Base-by-base conservation (phyloP, 108 stramenopile genomes). In the Skeletonema potamos region DNA sequence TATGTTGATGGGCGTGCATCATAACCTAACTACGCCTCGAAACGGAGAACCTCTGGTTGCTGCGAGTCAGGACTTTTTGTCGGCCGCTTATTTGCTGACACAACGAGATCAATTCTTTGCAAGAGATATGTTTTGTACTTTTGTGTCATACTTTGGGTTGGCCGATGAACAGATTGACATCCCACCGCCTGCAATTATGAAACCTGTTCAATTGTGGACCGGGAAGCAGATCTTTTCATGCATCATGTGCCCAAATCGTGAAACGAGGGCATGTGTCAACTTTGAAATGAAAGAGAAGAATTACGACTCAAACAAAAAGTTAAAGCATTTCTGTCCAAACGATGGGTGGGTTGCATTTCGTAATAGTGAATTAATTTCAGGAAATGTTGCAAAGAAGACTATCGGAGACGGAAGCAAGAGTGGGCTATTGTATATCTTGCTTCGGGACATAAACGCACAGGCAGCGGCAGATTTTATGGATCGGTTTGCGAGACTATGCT, bases 21-120 rank as follows among this genome's bases (percentile, higher is more conserved):
- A 96, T 60, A 99, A 99, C 77, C 73, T 99, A 11, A 87, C 94
- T 32, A 98, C 99, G 20, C 97, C 98, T 1, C 87, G 97, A 7
- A 98, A 98, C 67, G 99, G 99, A 6, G 99, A 99, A 82, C 99
- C 99, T 20, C 82, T 98, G 24, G 97, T 98, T 30, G 96, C 97
- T 13, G 94, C 96, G 1, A 93, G 90, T 62, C 98, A 98, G 79
- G 98, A 98, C 83, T 99, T 99, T 80, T 67, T 99, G 41, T 97
- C 97, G 1, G 96, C 96, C 22, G 82, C 96, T 13, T 99, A 97
- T 72, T 72, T 99, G 33, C 68, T 98, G 62, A 99, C 98, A 13
- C 97, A 98, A 66, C 82, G 81, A 58, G 95, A 98, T 85, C 85
- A 91, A 54, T 99, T 99, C 83, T 96, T 97, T 75, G 85, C 90